phyloP scores from a whole-genome alignment of 1,284 basidiomycete species.

The Tilletia horrida region DNA sequence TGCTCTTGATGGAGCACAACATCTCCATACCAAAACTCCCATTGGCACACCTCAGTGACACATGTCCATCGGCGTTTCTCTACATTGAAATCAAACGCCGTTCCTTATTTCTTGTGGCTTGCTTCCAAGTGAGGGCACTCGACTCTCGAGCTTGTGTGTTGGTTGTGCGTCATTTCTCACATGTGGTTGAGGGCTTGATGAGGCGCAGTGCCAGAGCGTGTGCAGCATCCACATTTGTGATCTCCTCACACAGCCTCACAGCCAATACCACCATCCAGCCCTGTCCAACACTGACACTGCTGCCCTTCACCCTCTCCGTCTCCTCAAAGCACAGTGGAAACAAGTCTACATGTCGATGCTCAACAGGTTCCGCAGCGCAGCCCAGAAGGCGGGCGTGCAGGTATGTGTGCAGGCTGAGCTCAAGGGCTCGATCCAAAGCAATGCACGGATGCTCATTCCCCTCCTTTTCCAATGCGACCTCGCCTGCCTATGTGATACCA shows the following conservation, averaged over 20 bases:
- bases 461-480: background rate
- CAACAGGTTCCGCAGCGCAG: slow-evolving; percentile 74
- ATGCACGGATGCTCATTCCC: background rate
- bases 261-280: too few species aligned
- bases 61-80: background rate
- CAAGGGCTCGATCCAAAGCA: background rate
- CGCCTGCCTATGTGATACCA: background rate
- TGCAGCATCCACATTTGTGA: too few species aligned
- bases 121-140: slow-evolving; percentile 7
- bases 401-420: slow-evolving; percentile 55
- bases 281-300: too few species aligned
- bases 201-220: too few species aligned
- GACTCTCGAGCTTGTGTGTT: background rate
- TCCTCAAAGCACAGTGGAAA: too few species aligned
- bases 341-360: slow-evolving; percentile 59
- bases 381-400: slow-evolving; percentile 74
- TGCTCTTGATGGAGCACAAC: too few species aligned
- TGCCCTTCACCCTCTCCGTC: background rate
- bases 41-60: background rate
- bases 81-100: too few species aligned
- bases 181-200: too few species aligned
- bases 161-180: too few species aligned
- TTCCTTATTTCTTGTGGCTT: too few species aligned
- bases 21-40: too few species aligned
- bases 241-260: too few species aligned